These are phyloP conservation scores for Calonectria pteridis DNA, from an alignment of 2,329 filamentous ascomycete genomes.

Conservation along the genomic window DNA sequence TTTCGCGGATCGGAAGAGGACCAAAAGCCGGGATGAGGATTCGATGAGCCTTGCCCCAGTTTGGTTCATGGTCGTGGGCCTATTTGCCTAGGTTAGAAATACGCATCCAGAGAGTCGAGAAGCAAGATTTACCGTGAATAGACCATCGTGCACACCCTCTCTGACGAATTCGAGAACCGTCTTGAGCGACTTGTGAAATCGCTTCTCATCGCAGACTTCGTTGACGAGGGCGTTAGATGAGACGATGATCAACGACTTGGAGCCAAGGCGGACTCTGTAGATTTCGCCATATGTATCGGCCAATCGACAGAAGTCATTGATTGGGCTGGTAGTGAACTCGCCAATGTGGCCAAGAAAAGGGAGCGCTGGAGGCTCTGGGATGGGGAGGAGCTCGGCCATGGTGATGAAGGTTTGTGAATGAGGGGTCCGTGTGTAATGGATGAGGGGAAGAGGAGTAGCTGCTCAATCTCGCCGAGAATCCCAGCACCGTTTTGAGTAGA, in stretches of 20 bases:
- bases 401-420: neutral
- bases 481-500: neutral
- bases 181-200: conserved; percentile 71
- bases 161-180: conserved; percentile 67
- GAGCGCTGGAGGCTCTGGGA: conserved; percentile 73
- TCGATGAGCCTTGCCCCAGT: conserved; percentile 77
- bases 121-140: conserved; percentile 69
- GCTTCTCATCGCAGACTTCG: conserved; percentile 74
- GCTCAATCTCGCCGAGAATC: neutral
- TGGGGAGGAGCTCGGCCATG: conserved; percentile 57
- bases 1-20: conserved; percentile 73
- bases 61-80: conserved; percentile 63
- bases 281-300: conserved; percentile 70
- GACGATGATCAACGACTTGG: conserved; percentile 56
- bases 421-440: neutral
- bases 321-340: conserved; percentile 72
- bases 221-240: conserved; percentile 68
- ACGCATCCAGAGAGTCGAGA: neutral
- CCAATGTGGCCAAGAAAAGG: conserved; percentile 75
- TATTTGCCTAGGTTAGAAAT: conserved; percentile 44
- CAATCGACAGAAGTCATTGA: conserved; percentile 67
- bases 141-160: conserved; percentile 71
- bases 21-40: conserved; percentile 78
- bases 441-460: neutral
- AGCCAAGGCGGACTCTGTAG: conserved; percentile 35